phyloP scores from a whole-genome alignment of 2,329 filamentous ascomycete genomes.

The Talaromyces verruculosus region DNA sequence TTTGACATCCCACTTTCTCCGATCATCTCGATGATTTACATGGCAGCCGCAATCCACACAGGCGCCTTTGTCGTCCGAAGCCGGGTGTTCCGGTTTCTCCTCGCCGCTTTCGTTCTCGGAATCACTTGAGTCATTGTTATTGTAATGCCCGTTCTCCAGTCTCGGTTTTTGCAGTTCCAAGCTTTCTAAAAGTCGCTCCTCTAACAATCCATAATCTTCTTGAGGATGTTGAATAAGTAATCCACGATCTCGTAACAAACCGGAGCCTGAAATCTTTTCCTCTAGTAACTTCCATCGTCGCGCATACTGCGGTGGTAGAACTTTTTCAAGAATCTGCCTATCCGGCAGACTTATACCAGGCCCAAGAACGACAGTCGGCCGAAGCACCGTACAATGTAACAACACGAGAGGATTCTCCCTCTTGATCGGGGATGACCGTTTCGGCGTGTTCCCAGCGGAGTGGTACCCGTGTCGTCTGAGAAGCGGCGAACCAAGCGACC shows the following conservation, averaged over 20 bases:
- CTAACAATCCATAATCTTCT: conserved; percentile 62
- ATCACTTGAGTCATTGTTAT: conserved; percentile 29
- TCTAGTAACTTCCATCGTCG: conserved; percentile 53
- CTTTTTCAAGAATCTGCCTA: conserved; percentile 48
- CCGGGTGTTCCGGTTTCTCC: conserved; percentile 24
- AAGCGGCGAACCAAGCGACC: conserved; percentile 35
- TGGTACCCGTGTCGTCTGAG: conserved; percentile 38
- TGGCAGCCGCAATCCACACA: conserved; percentile 54
- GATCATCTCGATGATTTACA: conserved; percentile 49
- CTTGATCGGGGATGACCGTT: conserved; percentile 36
- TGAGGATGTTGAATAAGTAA: conserved; percentile 63
- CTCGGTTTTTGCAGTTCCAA: conserved; percentile 57
- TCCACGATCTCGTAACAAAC: conserved; percentile 57
- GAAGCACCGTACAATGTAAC: conserved; percentile 60
- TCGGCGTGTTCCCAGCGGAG: conserved; percentile 29
- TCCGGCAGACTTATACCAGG: conserved; percentile 34
- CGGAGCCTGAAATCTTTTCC: conserved; percentile 53
- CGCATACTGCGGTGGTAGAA: conserved; percentile 50
- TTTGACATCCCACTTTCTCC: conserved; percentile 65
- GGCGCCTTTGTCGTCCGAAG: conserved; percentile 41
- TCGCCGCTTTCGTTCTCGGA: conserved; percentile 29
- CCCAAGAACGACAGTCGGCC: conserved; percentile 52
- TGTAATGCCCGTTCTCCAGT: conserved; percentile 60
- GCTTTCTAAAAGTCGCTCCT: conserved; percentile 61
- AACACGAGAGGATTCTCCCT: conserved; percentile 59